Percentiles rank a stretch among this genome's conserved stretches.
Evolutionary conservation across 164 flowering plant species (phyloP).

Genomic region (Dillenia suffruticosa): DNA sequence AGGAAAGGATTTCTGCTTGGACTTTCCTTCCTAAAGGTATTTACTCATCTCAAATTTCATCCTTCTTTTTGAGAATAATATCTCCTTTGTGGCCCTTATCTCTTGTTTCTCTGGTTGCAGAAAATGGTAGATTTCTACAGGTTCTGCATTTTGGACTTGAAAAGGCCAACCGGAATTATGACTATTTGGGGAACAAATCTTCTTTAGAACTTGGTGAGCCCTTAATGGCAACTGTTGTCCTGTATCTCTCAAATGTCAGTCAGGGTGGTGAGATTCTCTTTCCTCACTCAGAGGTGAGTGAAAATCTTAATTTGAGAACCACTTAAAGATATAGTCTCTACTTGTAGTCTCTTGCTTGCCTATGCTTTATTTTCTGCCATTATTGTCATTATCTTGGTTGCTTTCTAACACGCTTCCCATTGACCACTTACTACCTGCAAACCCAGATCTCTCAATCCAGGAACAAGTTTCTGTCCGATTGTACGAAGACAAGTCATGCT

Average conservation of each 20-base stretch:
- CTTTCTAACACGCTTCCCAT: neutral
- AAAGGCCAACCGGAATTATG: constrained; percentile 27
- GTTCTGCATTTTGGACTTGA: constrained; percentile 45
- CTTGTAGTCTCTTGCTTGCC: too few relatives aligned
- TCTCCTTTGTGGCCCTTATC: neutral
- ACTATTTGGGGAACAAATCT: constrained; percentile 37
- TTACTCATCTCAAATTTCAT: neutral
- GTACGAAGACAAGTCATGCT: constrained; percentile 24
- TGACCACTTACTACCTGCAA: constrained; percentile 7
- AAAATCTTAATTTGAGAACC: constrained; percentile 4
- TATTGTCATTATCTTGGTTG: too few relatives aligned
- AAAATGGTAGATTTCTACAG: constrained; percentile 45
- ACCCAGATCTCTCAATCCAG: constrained; percentile 19
- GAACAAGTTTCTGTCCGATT: constrained; percentile 45
- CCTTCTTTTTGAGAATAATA: neutral
- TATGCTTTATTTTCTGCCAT: too few relatives aligned
- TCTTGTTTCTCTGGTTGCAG: constrained; percentile 25
- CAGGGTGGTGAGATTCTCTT: constrained; percentile 71
- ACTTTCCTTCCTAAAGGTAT: constrained; percentile 84
- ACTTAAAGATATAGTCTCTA: neutral
- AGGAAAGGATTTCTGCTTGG: constrained; percentile 80
- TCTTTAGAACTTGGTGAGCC: constrained; percentile 20
- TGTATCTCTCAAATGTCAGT: constrained; percentile 68
- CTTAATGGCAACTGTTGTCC: constrained; percentile 61
- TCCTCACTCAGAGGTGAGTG: constrained; percentile 59